Conservation (phyloP, 805 yeast species). For the Lachancea meyersii region DNA sequence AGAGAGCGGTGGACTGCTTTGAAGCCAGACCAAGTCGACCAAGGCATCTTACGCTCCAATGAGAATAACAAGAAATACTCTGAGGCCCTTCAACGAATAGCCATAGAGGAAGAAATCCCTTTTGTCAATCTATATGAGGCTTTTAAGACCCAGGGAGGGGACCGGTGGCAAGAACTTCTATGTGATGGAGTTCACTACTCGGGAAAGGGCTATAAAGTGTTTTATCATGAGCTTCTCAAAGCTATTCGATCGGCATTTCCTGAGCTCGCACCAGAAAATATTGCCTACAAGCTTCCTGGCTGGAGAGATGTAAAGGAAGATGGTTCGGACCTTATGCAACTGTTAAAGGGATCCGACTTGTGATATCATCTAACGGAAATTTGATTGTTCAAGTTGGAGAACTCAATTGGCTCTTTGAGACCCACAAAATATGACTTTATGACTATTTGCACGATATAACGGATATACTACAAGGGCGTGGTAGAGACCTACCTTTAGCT, state of each 20-base stretch:
- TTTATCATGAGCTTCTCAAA: constrained; percentile 39
- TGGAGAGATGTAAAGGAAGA: constrained; percentile 36
- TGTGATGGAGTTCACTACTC: constrained; percentile 58
- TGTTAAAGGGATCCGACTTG: too few relatives aligned
- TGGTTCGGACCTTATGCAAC: constrained; percentile 17
- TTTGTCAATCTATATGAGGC: constrained; percentile 49
- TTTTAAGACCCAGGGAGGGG: constrained; percentile 35
- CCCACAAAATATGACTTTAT: too few relatives aligned
- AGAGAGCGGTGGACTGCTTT: constrained; percentile 35
- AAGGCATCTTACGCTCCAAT: constrained; percentile 43
- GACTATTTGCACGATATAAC: too few relatives aligned
- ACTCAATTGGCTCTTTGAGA: too few relatives aligned
- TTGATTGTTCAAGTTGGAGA: too few relatives aligned
- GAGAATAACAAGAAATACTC: constrained; percentile 44
- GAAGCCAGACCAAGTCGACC: constrained; percentile 30
- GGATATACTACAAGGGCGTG: too few relatives aligned
- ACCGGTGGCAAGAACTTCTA: constrained; percentile 38
- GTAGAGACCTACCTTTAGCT: too few relatives aligned
- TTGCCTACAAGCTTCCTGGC: constrained; percentile 34
- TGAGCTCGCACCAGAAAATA: constrained; percentile 39
- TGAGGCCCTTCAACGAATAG: constrained; percentile 42
- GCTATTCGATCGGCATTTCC: constrained; percentile 43
- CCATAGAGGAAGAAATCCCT: constrained; percentile 44
- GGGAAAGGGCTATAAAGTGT: constrained; percentile 46
- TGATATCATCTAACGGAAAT: too few relatives aligned